Evolutionary conservation across 306 rosid species (phyloP).

Genomic region (Prunus campanulata): DNA sequence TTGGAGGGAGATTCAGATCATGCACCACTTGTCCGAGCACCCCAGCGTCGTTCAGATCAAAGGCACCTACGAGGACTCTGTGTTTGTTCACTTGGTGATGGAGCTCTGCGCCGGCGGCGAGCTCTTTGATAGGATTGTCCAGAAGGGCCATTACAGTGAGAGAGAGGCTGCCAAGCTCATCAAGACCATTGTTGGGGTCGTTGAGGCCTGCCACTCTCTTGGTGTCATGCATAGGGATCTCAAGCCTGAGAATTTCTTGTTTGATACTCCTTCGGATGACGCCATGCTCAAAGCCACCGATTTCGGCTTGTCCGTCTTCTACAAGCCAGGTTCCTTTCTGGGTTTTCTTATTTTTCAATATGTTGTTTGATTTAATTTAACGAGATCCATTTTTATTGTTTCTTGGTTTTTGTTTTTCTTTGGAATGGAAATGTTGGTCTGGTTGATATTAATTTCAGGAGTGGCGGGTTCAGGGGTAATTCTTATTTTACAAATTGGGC

Average conservation of each 20-base stretch:
- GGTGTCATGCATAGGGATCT: slow-evolving; percentile 97
- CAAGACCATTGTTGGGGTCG: slow-evolving; percentile 78
- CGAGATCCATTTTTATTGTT: slow-evolving; percentile 2
- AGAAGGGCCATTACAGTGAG: slow-evolving; percentile 86
- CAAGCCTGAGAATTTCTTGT: slow-evolving; percentile 93
- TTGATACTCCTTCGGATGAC: slow-evolving; percentile 64
- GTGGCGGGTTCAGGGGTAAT: background rate
- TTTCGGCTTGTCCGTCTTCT: slow-evolving; percentile 79
- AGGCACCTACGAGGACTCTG: slow-evolving; percentile 80
- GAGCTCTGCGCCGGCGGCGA: slow-evolving; percentile 88
- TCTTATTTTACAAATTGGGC: background rate
- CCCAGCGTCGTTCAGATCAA: slow-evolving; percentile 67
- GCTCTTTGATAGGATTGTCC: slow-evolving; percentile 80
- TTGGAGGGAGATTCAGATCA: slow-evolving; percentile 94
- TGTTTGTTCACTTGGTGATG: slow-evolving; percentile 85
- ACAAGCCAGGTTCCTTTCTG: slow-evolving; percentile 67
- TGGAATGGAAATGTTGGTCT: background rate
- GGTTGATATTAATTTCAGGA: background rate
- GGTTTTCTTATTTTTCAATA: no score
- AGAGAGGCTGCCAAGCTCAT: slow-evolving; percentile 75
- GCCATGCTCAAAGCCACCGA: slow-evolving; percentile 81
- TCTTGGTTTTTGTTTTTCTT: background rate
- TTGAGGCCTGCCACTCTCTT: slow-evolving; percentile 82
- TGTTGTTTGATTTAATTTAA: no score
- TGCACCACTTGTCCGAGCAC: slow-evolving; percentile 83